Conservation (phyloP, 139 green algal genomes). For the Chloropicon primus region DNA sequence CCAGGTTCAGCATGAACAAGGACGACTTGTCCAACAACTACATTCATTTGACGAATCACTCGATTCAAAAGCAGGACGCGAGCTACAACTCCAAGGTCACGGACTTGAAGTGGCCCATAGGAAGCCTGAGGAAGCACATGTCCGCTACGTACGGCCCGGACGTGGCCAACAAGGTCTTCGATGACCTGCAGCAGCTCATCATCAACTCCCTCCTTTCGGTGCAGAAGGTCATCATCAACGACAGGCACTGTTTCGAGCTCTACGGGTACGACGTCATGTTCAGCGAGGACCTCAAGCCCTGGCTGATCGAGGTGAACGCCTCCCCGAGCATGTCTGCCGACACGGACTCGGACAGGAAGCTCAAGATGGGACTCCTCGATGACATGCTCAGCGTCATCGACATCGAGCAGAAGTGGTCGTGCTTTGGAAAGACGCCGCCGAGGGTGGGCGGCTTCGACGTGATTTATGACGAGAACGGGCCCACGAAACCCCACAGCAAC, state of each 20-base stretch:
- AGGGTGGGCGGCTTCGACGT: slow-evolving; percentile 58
- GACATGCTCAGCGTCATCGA: slow-evolving; percentile 22
- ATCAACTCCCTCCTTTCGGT: slow-evolving; percentile 11
- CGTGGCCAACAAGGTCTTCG: slow-evolving; percentile 11
- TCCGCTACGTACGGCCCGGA: slow-evolving; percentile 29
- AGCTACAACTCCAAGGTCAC: slow-evolving; percentile 28
- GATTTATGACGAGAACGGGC: slow-evolving; percentile 42
- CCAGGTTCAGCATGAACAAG: slow-evolving; percentile 50
- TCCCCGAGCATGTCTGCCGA: slow-evolving; percentile 42
- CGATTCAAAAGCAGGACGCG: slow-evolving; percentile 31
- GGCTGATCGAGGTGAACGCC: slow-evolving; percentile 63
- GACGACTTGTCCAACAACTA: slow-evolving; percentile 18
- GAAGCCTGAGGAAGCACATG: slow-evolving; percentile 34
- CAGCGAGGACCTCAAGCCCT: slow-evolving; percentile 36
- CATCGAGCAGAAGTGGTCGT: slow-evolving; percentile 6
- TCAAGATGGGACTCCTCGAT: slow-evolving; percentile 62
- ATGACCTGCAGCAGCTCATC: slow-evolving; percentile 40
- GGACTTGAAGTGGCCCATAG: slow-evolving; percentile 43
- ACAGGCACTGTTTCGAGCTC: slow-evolving; percentile 3
- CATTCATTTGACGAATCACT: slow-evolving; percentile 36
- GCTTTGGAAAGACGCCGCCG: neutral
- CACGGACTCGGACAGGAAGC: slow-evolving; percentile 20
- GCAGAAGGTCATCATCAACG: neutral
- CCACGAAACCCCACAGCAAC: neutral
- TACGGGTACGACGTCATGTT: slow-evolving; percentile 44